phyloP scores from a whole-genome alignment of 2,329 filamentous ascomycete genomes.

The Acrodontium crateriforme region DNA sequence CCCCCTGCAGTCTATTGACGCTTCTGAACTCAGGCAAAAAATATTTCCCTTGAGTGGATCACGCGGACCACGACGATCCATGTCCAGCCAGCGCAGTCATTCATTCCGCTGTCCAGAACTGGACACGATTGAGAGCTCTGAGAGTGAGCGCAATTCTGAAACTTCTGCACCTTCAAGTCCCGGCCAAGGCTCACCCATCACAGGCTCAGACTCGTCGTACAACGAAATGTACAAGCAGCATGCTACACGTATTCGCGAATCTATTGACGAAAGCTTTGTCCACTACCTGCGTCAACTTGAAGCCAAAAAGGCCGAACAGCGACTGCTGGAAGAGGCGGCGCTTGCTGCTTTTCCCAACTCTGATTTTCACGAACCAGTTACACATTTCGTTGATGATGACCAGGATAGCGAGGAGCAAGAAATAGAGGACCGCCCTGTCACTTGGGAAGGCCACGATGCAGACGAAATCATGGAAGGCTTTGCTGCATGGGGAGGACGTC shows the following conservation, averaged over 20 bases:
- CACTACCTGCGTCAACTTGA: slow-evolving; percentile 68
- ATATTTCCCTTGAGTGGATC: slow-evolving; percentile 19
- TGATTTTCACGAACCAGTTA: slow-evolving; percentile 53
- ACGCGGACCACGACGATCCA: slow-evolving; percentile 17
- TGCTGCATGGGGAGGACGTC: slow-evolving; percentile 22
- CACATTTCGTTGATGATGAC: slow-evolving; percentile 54
- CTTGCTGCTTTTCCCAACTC: slow-evolving; percentile 63
- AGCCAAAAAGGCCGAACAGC: slow-evolving; percentile 64
- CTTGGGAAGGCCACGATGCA: slow-evolving; percentile 25
- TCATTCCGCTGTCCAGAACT: slow-evolving; percentile 49
- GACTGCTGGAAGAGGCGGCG: slow-evolving; percentile 64
- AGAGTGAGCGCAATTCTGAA: slow-evolving; percentile 28
- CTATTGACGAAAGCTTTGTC: slow-evolving; percentile 60
- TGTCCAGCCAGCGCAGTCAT: slow-evolving; percentile 26
- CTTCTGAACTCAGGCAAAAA: slow-evolving; percentile 12
- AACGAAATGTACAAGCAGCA: slow-evolving; percentile 35
- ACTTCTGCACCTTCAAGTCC: slow-evolving; percentile 30
- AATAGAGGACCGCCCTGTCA: slow-evolving; percentile 24
- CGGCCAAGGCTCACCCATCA: slow-evolving; percentile 26
- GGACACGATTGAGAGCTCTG: slow-evolving; percentile 48
- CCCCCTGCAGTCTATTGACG: slow-evolving; percentile 7
- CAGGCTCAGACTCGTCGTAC: slow-evolving; percentile 33
- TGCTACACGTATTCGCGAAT: slow-evolving; percentile 45
- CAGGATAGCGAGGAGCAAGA: slow-evolving; percentile 20
- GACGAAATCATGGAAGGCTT: slow-evolving; percentile 21